Conservation (phyloP, 331 rosid species). For the Malus hybrid region DNA sequence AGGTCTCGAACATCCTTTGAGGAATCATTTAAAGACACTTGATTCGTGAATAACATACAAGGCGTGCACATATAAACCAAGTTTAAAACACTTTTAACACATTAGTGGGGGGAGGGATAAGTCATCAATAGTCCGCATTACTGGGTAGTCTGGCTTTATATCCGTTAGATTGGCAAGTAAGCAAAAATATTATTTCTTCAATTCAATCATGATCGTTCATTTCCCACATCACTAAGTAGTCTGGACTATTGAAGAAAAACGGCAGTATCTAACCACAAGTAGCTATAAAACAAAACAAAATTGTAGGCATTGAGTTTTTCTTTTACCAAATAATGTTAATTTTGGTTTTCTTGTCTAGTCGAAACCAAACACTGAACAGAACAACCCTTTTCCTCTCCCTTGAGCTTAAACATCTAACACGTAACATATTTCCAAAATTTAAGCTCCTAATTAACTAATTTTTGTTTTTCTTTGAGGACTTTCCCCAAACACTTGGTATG, state of each 20-base stretch:
- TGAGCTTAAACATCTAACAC: background rate
- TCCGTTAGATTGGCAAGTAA: no score
- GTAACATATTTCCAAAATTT: no score
- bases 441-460: background rate
- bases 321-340: background rate
- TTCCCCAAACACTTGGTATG: background rate
- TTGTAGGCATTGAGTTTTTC: background rate
- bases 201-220: no score
- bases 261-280: no score
- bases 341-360: background rate
- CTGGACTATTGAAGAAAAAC: no score
- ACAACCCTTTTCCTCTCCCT: background rate
- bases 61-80: background rate
- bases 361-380: background rate
- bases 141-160: no score
- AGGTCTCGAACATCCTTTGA: background rate
- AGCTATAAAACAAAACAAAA: background rate
- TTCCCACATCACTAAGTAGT: no score
- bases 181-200: no score
- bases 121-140: no score
- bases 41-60: background rate
- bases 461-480: background rate
- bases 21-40: background rate
- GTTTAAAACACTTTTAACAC: no score
- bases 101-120: rapidly evolving